Evolutionary conservation across 768 basidiomycete genomes (phyloP).

Genomic region (Pleurotus pulmonarius): DNA sequence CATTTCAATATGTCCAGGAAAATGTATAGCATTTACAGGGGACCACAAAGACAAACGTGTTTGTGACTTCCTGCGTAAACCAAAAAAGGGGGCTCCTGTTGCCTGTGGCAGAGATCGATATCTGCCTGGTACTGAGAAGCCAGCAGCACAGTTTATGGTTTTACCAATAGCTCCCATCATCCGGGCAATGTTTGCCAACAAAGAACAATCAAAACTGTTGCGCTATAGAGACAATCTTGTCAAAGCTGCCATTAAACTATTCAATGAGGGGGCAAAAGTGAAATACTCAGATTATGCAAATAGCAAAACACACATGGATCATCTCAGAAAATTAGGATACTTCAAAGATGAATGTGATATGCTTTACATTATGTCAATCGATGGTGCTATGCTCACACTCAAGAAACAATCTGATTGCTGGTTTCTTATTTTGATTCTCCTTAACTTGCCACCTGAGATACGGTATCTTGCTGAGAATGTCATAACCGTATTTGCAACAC

Average conservation of each 20-base stretch:
- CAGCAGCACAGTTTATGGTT: slow-evolving; percentile 18
- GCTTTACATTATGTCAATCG: slow-evolving; percentile 19
- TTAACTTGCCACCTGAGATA: slow-evolving; percentile 19
- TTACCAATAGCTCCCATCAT: slow-evolving; percentile 21
- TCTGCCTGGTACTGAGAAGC: slow-evolving; percentile 8
- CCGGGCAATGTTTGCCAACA: slow-evolving; percentile 23
- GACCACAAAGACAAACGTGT: slow-evolving; percentile 4
- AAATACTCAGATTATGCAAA: slow-evolving; percentile 24
- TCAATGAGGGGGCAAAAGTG: slow-evolving; percentile 9
- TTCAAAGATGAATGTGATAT: slow-evolving; percentile 21
- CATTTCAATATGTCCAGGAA: slow-evolving; percentile 20
- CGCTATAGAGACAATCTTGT: slow-evolving; percentile 20
- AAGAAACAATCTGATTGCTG: slow-evolving; percentile 27
- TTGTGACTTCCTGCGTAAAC: slow-evolving; percentile 14
- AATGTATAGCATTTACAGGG: slow-evolving; percentile 24
- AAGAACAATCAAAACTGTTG: slow-evolving; percentile 17
- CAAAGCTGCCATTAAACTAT: slow-evolving; percentile 16
- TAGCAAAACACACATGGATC: slow-evolving; percentile 16
- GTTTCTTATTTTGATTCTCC: slow-evolving; percentile 18
- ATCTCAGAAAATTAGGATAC: slow-evolving; percentile 14
- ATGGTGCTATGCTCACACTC: slow-evolving; percentile 28
- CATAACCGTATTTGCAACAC: slow-evolving; percentile 21
- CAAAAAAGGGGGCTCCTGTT: slow-evolving; percentile 13
- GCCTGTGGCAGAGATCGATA: slow-evolving; percentile 5
- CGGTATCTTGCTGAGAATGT: slow-evolving; percentile 15